Percentiles rank a stretch among this genome's conserved stretches.
These are phyloP conservation scores for Chlorella sp. DNA, from an alignment of 139 green algal species.

Conservation along the genomic window DNA sequence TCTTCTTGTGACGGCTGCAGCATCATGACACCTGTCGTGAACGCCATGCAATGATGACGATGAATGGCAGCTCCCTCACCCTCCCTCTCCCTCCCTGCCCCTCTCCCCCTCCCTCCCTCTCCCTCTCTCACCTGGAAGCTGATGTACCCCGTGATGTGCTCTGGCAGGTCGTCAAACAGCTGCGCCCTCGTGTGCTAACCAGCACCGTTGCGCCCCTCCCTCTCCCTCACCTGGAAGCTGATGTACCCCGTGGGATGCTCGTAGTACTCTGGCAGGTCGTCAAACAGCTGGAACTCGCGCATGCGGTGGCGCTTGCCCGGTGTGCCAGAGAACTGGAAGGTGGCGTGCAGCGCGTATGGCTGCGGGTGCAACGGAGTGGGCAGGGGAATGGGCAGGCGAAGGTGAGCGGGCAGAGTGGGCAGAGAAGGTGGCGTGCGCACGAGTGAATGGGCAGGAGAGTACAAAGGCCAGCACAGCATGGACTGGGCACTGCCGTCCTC, in stretches of 20 bases:
- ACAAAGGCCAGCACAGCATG: too few species aligned
- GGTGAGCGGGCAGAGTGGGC: too few species aligned
- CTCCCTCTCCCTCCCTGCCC: background rate
- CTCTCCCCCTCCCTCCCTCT: background rate
- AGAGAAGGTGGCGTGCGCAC: too few species aligned
- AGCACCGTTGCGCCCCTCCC: too few species aligned
- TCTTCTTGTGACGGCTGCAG: too few species aligned
- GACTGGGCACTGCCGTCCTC: too few species aligned
- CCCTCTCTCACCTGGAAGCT: conserved; percentile 34
- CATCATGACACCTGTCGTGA: too few species aligned
- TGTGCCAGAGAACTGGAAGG: conserved; percentile 92
- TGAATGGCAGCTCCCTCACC: too few species aligned
- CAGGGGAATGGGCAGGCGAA: background rate
- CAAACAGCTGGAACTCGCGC: conserved; percentile 74
- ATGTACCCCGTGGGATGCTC: conserved; percentile 44
- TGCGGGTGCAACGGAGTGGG: background rate
- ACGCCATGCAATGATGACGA: too few species aligned
- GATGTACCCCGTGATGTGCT: conserved; percentile 46
- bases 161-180: conserved; percentile 60
- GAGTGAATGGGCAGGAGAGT: too few species aligned
- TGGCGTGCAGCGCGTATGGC: conserved; percentile 67
- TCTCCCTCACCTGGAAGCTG: conserved; percentile 34
- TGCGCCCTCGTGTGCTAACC: background rate
- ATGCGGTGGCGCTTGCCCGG: conserved; percentile 90
- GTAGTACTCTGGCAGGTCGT: conserved; percentile 67